These are phyloP conservation scores for Phaseolus coccineus DNA, from an alignment of 331 rosid species.

Conservation along the genomic window DNA sequence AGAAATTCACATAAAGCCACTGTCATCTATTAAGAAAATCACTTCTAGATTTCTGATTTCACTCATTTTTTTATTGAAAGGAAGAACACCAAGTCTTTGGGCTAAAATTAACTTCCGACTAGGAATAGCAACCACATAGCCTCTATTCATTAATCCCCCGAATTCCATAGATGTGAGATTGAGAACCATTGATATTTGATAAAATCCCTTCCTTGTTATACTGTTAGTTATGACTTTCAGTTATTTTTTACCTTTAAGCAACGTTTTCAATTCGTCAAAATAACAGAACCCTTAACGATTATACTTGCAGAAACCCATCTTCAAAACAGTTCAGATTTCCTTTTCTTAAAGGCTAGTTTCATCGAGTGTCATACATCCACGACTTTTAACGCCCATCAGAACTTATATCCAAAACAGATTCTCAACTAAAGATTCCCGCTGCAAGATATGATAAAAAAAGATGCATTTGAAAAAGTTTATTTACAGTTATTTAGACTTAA, in stretches of 20 bases:
- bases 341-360: background rate
- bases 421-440: slow-evolving; percentile 4
- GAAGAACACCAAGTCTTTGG: background rate
- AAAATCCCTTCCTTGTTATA: background rate
- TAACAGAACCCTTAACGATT: background rate
- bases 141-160: slow-evolving; percentile 18
- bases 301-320: background rate
- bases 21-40: background rate
- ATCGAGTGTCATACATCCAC: background rate
- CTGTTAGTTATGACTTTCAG: background rate
- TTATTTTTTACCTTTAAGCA: background rate
- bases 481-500: background rate
- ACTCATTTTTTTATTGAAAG: slow-evolving; percentile 16
- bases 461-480: background rate
- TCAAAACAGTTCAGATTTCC: background rate
- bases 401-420: background rate
- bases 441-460: background rate
- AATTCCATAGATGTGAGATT: background rate
- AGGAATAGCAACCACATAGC: slow-evolving; percentile 3
- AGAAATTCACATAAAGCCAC: slow-evolving; percentile 8
- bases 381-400: background rate
- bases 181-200: slow-evolving; percentile 6
- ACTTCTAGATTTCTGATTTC: slow-evolving; percentile 8
- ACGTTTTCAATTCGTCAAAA: slow-evolving; percentile 3
- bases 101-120: slow-evolving; percentile 1